Evolutionary conservation across 2,329 filamentous ascomycete species (phyloP).

Genomic region (Nemania serpens): DNA sequence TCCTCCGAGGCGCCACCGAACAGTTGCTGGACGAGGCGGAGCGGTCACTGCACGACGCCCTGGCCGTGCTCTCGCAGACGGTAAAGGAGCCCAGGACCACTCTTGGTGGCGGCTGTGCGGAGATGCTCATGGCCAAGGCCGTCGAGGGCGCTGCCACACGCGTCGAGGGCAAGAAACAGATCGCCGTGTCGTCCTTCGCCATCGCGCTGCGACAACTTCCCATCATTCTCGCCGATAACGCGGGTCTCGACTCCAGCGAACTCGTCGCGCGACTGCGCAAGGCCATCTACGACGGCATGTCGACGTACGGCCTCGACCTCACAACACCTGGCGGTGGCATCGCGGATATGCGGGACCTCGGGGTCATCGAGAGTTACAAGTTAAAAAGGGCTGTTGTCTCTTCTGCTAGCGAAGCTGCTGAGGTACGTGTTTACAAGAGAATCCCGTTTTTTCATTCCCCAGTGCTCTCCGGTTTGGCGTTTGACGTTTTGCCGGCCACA

Average conservation of each 20-base stretch:
- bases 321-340: conserved; percentile 89
- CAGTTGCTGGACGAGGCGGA: conserved; percentile 97
- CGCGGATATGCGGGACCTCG: conserved; percentile 91
- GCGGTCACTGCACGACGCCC: conserved; percentile 91
- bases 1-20: conserved; percentile 93
- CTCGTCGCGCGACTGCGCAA: conserved; percentile 89
- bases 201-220: conserved; percentile 89
- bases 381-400: conserved; percentile 97
- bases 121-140: conserved; percentile 99
- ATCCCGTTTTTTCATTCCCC: no score
- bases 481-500: no score
- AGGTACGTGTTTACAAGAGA: conserved; percentile 70
- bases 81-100: conserved; percentile 93
- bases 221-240: conserved; percentile 96
- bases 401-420: conserved; percentile 92
- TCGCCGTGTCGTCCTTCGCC: conserved; percentile 90
- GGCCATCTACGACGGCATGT: conserved; percentile 93
- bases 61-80: conserved; percentile 95
- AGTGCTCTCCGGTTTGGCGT: no score
- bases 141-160: conserved; percentile 93
- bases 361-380: conserved; percentile 98
- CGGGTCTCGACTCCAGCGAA: conserved; percentile 92
- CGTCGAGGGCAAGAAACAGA: conserved; percentile 93
- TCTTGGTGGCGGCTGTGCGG: conserved; percentile 91
- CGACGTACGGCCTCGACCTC: conserved; percentile 87